These are phyloP conservation scores for Eucommia ulmoides DNA, from an alignment of 257 asterid species.

Conservation along the genomic window DNA sequence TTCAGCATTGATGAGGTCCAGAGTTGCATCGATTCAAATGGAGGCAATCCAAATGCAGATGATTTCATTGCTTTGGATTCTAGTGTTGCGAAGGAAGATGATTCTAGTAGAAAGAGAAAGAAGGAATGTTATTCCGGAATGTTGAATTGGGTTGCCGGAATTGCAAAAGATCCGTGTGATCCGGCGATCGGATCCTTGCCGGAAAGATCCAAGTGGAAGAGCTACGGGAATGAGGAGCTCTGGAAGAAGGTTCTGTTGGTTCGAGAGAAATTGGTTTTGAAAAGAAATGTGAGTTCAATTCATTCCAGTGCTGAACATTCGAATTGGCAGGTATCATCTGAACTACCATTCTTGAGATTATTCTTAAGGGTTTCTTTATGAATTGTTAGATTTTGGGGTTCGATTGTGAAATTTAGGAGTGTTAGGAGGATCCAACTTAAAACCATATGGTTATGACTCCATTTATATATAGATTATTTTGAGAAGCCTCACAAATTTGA, in stretches of 20 bases:
- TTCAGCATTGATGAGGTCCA: conserved; percentile 1
- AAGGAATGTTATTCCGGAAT: conserved; percentile 20
- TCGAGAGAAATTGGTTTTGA: conserved; percentile 44
- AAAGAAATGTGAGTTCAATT: conserved; percentile 29
- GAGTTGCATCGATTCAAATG: neutral
- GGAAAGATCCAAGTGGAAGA: conserved; percentile 56
- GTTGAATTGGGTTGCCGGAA: conserved; percentile 49
- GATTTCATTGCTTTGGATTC: neutral
- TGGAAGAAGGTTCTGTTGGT: conserved; percentile 67
- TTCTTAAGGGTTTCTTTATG: no score
- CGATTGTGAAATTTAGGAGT: no score
- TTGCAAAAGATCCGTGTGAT: conserved; percentile 61
- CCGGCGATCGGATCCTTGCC: conserved; percentile 40
- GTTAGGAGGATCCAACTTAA: no score
- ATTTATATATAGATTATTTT: no score
- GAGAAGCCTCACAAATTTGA: no score
- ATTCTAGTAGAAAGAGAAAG: conserved; percentile 40
- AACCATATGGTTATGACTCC: no score
- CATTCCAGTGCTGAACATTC: conserved; percentile 27
- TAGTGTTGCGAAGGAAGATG: conserved; percentile 12
- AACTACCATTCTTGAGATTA: no score
- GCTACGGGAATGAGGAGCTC: conserved; percentile 29
- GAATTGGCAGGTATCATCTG: conserved; percentile 56
- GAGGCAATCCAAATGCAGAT: neutral
- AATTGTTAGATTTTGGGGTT: no score